Percentiles rank a stretch among this genome's conserved stretches.
Evolutionary conservation across 495 filamentous ascomycete genomes (phyloP).

Genomic region (Talaromyces adpressus): DNA sequence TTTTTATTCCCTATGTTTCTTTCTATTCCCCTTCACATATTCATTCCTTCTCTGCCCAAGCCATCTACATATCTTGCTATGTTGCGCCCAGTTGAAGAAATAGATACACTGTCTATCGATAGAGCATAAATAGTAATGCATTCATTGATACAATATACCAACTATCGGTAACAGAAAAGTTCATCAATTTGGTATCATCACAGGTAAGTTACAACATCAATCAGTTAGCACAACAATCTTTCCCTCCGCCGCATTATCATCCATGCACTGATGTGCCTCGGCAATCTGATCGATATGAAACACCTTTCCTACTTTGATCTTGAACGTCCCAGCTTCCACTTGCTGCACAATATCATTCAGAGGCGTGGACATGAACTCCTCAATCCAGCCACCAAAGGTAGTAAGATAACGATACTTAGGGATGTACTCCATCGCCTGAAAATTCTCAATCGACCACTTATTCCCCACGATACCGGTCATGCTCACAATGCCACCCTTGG

Average conservation of each 20-base stretch:
- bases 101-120: background rate
- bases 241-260: slow-evolving; percentile 28
- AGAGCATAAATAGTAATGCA: background rate
- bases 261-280: slow-evolving; percentile 37
- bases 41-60: background rate
- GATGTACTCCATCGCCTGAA: slow-evolving; percentile 39
- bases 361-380: slow-evolving; percentile 40
- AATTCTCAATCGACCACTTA: slow-evolving; percentile 35
- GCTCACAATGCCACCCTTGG: slow-evolving; percentile 36
- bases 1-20: background rate
- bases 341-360: slow-evolving; percentile 35
- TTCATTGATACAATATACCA: background rate
- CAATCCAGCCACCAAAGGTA: slow-evolving; percentile 31
- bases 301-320: slow-evolving; percentile 35
- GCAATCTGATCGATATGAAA: slow-evolving; percentile 46
- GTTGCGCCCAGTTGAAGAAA: background rate
- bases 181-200: background rate
- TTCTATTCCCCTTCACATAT: background rate
- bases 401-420: slow-evolving; percentile 38
- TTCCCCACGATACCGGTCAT: slow-evolving; percentile 47
- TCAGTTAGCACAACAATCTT: slow-evolving; percentile 27
- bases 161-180: background rate
- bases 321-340: slow-evolving; percentile 28
- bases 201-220: background rate
- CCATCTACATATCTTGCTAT: background rate